Base-by-base conservation (phyloP, 495 filamentous ascomycete genomes). In the Penicillium canariense region DNA sequence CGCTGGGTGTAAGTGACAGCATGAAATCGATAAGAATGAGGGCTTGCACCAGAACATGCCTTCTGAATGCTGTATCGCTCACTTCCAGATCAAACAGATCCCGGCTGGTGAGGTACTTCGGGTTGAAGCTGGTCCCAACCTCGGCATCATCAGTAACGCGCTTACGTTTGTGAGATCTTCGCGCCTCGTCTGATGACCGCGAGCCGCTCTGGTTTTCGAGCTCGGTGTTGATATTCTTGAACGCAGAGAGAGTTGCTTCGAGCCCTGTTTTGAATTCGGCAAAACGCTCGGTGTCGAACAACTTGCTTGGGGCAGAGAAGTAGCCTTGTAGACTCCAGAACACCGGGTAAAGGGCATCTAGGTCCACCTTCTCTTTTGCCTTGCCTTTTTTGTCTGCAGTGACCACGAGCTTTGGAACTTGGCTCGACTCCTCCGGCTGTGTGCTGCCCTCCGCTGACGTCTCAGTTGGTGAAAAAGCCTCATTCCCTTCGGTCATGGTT, bases 81-180 rank as follows among this genome's bases (percentile, higher is more conserved):
- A 97, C 84, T 80, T 99, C 94, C 39, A 97, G 82, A 58, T 94
- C 89, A 71, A 99, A 99, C 3, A 99, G 78, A 66, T 97, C 95
- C 46, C 88, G 80, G 58, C 90, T 95, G 17, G 94, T 99, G 10
- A 99, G 78, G 69, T 97, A 99, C 65, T 97, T 97, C 8, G 94
- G 91, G 61, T 97, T 97, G 75, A 95, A 96, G 20, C 81, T 87
- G 65, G 84, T 88, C 28, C 86, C 80, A 40, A 90, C 77, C 47
- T 84, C 80, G 42, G 82, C 80, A 0, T 72, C 76, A 38, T 86
- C 80, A 27, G 81, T 79, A 31, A 63, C 71, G 23, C 84, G 81
- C 65, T 93, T 96, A 26, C 88, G 80, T 69, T 95, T 95, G n/a
- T 77, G 69, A 7, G 83, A 82, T 38, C 78, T 79, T 31, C 82